Conservation (phyloP, 2,329 filamentous ascomycete species). For the Xylariomycetidae sp. region DNA sequence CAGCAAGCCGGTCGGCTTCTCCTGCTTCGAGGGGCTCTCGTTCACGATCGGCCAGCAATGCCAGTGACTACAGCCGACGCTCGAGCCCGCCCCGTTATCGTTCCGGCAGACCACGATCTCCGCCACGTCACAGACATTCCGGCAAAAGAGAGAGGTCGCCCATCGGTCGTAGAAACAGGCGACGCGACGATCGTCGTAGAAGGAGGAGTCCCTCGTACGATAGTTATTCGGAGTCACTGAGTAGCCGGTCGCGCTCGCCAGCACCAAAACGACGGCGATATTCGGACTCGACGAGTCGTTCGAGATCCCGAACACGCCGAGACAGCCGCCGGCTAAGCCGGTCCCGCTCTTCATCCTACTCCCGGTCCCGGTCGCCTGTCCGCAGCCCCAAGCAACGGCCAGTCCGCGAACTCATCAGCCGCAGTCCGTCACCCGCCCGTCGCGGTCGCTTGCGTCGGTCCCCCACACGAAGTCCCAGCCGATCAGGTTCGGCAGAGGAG, state of each 20-base stretch:
- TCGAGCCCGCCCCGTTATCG: constrained; percentile 20
- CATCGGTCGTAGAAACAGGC: constrained; percentile 18
- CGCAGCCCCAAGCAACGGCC: constrained; percentile 28
- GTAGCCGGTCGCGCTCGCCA: constrained; percentile 32
- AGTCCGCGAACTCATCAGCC: constrained; percentile 29
- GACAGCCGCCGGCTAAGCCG: constrained; percentile 33
- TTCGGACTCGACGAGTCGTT: constrained; percentile 42
- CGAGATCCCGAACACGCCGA: constrained; percentile 32
- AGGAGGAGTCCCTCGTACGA: constrained; percentile 24
- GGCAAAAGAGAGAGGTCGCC: constrained; percentile 25
- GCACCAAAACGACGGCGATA: constrained; percentile 45
- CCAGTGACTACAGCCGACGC: constrained; percentile 19
- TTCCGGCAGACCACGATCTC: constrained; percentile 17
- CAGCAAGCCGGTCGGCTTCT: constrained; percentile 33
- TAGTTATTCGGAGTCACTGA: constrained; percentile 20
- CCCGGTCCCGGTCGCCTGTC: constrained; percentile 32
- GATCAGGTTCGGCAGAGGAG: constrained; percentile 15
- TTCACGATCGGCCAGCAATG: constrained; percentile 21
- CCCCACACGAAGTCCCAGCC: constrained; percentile 27
- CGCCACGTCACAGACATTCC: constrained; percentile 18
- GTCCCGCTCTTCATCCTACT: constrained; percentile 31
- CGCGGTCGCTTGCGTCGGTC: constrained; percentile 30
- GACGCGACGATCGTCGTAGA: constrained; percentile 17
- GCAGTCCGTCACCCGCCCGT: constrained; percentile 29
- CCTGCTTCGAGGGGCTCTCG: constrained; percentile 29